Conservation (phyloP, 1,139 yeast species). For the Kodamaea ohmeri region DNA sequence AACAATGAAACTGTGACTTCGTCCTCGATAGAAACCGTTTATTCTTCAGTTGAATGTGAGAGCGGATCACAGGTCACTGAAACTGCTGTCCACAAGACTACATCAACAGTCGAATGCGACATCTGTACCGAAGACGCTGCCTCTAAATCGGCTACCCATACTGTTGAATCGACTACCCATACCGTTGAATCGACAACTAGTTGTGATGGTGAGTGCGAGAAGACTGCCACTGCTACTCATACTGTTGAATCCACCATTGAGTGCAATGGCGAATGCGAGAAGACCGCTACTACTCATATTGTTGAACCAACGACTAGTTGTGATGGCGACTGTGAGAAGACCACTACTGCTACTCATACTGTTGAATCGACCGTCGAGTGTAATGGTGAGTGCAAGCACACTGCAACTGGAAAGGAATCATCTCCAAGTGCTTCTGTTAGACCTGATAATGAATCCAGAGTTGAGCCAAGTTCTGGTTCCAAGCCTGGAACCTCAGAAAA, state of each 20-base stretch:
- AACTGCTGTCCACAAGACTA: too few relatives aligned
- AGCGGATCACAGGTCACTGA: too few relatives aligned
- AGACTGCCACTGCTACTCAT: background rate
- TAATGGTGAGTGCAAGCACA: background rate
- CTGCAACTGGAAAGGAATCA: background rate
- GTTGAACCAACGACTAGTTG: too few relatives aligned
- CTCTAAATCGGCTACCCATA: background rate
- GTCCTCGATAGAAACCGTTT: background rate
- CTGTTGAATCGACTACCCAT: background rate
- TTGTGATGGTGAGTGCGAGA: background rate
- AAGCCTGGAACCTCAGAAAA: background rate
- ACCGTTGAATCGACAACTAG: background rate
- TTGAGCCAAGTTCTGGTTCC: background rate
- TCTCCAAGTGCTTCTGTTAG: background rate
- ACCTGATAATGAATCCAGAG: constrained; percentile 8
- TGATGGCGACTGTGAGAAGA: too few relatives aligned
- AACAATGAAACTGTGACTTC: background rate
- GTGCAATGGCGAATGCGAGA: background rate
- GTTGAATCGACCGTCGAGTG: background rate
- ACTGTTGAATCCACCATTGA: background rate
- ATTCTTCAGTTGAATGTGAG: constrained; percentile 1
- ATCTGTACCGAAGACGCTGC: background rate
- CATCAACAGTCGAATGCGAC: constrained; percentile 1
- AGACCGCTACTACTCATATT: background rate
- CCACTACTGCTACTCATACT: background rate